phyloP scores from a whole-genome alignment of 768 basidiomycete species.

The Clitopilus passeckerianus region DNA sequence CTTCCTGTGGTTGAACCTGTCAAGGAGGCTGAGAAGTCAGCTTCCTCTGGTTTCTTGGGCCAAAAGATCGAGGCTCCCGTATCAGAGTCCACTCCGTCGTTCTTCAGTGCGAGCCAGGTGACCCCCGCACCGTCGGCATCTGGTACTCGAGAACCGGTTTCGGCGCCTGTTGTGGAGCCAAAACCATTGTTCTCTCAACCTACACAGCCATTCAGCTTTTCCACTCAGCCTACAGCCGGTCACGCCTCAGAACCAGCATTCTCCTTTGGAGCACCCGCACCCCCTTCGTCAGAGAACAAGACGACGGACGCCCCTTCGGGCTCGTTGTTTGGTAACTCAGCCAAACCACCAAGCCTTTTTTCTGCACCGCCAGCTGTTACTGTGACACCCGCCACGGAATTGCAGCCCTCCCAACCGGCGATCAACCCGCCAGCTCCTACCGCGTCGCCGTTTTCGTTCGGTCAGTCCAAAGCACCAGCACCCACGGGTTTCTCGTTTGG shows the following conservation, averaged over 20 bases:
- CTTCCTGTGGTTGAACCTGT: background rate
- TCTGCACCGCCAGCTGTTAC: background rate
- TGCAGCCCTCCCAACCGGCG: background rate
- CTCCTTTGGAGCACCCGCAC: background rate
- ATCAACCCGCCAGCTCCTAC: background rate
- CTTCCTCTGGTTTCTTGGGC: background rate
- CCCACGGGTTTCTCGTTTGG: background rate
- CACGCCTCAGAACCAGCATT: background rate
- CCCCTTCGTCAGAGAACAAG: background rate
- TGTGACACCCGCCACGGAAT: background rate
- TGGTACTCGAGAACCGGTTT: background rate
- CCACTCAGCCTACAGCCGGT: background rate
- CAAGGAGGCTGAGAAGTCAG: background rate
- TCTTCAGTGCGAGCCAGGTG: background rate
- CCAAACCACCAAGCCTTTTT: constrained; percentile 5
- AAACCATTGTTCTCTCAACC: background rate
- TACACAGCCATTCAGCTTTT: background rate
- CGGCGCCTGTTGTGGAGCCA: background rate
- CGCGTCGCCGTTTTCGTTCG: background rate
- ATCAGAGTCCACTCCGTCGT: background rate
- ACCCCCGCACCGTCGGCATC: background rate
- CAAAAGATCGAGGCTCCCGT: background rate
- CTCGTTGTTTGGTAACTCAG: constrained; percentile 3
- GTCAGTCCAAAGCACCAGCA: background rate
- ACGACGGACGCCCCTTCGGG: constrained; percentile 8